Evolutionary conservation across 2,329 filamentous ascomycete genomes (phyloP), one percentile per base, ranked within the genome.

Genomic region (Coniochaeta prunicola): DNA sequence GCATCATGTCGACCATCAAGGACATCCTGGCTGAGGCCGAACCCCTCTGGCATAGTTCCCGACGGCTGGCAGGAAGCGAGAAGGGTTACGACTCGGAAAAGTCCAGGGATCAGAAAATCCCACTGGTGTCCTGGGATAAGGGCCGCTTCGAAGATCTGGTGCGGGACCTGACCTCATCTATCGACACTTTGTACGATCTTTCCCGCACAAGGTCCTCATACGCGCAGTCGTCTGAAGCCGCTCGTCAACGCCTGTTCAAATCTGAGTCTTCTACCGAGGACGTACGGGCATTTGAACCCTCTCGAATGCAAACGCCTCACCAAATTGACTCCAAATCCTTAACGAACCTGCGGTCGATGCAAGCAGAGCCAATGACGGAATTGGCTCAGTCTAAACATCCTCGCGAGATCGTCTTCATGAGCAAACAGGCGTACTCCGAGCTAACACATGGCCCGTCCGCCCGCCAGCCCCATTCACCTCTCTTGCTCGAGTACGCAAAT

Each of bases 1-100:
- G 88, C 69, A 89, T 92, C 66, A 85, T 93, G 80, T 84, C 83
- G 17, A 92, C 88, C 56, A 91, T 92, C 69, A 90, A 91, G 68
- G 89, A 91, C 65, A 90, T 90, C 56, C 76, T 91, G 50, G 87
- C 88, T 59, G 89, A 92, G 71, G 87, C 87, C 1, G 89, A 92
- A 68, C 82, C 84, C 6, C 80, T 92, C 59, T 89, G 88, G 81
- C 76, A 81, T 60, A 84, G 80, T 66, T 85, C 82, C 12, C 83
- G 81, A 65, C 75, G 78, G 19, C 64, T 73, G 21, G 67, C 75
- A 15, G 71, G 74, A 10, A 56, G 36, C 57, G 68, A 72, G 28
- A 70, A 68, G 19, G 75, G 76, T 0, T 73, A 77, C 45, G 53
- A 50, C 45, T 55, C 53, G n/a, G 53, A 55, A n/a, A 55, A 70